Evolutionary conservation across 1,284 basidiomycete genomes (phyloP), one percentile per base, ranked within the genome.

Genomic region (Mrakiaceae sp.): DNA sequence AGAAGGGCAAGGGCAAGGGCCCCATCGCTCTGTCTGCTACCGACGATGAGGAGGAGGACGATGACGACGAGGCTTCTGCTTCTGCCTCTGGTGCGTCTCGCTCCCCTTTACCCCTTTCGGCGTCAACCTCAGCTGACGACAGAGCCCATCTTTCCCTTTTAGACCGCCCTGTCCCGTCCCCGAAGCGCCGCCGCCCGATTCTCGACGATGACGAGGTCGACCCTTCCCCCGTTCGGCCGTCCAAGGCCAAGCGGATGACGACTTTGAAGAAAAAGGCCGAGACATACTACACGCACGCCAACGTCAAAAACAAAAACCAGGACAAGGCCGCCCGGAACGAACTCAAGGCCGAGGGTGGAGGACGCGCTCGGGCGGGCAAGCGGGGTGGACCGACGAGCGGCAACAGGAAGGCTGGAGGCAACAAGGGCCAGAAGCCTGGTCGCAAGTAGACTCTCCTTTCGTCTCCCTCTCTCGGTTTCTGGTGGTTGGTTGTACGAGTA

Each of bases 211-310:
- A 70, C n/a, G 71, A 72, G 63, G 67, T 69, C 62, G 67, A 77
- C 71, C 67, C 48, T 8, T 8, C 48, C 8, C 5, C 68, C 2
- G 64, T 66, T 2, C 59, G 68, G 12, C 62, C 68, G 12, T 53
- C 67, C 69, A 91, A 90, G 76, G 87, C 82, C 69, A 73, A 81
- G 43, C 86, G 92, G 39, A 88, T 92, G 88, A 94, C 83, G 70
- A 95, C 92, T 2, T 90, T 86, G 79, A 96, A 95, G 87, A 87
- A 85, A 79, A 94, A 91, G 78, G 84, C 90, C 14, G 82, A 83
- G 66, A 98, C 98, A 79, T 98, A 93, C 80, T 97, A 91, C 79
- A 85, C 87, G 6, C 81, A 74, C 58, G 83, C 87, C 2, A 93
- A 93, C 71, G 90, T 93, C 72, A 93, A 94, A 80, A 93, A 92